Evolutionary conservation across 2,329 filamentous ascomycete species (phyloP).

Genomic region (Grosmannia serpens): DNA sequence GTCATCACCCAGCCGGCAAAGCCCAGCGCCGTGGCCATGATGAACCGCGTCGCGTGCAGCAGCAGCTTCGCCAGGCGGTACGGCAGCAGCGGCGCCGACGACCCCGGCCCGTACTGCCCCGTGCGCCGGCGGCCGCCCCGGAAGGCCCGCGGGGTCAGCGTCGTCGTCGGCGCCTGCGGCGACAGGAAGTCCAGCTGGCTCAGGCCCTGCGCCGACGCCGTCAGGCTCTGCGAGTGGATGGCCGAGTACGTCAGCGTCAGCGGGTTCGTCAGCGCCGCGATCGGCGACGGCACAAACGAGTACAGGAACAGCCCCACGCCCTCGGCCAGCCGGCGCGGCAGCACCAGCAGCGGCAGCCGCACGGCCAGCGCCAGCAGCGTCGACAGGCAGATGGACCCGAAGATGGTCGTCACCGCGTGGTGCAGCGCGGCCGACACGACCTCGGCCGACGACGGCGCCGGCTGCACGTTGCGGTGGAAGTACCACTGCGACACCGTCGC

Average conservation of each 20-base stretch:
- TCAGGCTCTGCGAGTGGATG: slow-evolving; percentile 79
- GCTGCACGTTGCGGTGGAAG: slow-evolving; percentile 79
- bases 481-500: slow-evolving; percentile 98
- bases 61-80: slow-evolving; percentile 88
- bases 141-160: slow-evolving; percentile 46
- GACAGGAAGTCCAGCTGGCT: slow-evolving; percentile 74
- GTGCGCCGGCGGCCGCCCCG: slow-evolving; percentile 6
- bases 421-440: slow-evolving; percentile 73
- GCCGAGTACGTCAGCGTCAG: slow-evolving; percentile 86
- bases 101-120: slow-evolving; percentile 16
- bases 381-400: slow-evolving; percentile 84
- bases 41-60: slow-evolving; percentile 78
- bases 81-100: slow-evolving; percentile 51
- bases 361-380: slow-evolving; percentile 72
- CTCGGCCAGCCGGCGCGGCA: slow-evolving; percentile 57
- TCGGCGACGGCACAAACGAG: slow-evolving; percentile 72
- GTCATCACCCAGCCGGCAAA: slow-evolving; percentile 97
- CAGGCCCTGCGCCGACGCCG: slow-evolving; percentile 65
- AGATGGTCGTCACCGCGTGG: slow-evolving; percentile 76
- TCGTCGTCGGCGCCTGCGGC: slow-evolving; percentile 62
- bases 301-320: slow-evolving; percentile 53
- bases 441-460: slow-evolving; percentile 64
- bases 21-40: slow-evolving; percentile 81
- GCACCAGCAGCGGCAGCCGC: slow-evolving; percentile 70
- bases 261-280: slow-evolving; percentile 80